Base-by-base conservation (phyloP, 2,329 filamentous ascomycete species). In the Dothistroma septosporum region DNA sequence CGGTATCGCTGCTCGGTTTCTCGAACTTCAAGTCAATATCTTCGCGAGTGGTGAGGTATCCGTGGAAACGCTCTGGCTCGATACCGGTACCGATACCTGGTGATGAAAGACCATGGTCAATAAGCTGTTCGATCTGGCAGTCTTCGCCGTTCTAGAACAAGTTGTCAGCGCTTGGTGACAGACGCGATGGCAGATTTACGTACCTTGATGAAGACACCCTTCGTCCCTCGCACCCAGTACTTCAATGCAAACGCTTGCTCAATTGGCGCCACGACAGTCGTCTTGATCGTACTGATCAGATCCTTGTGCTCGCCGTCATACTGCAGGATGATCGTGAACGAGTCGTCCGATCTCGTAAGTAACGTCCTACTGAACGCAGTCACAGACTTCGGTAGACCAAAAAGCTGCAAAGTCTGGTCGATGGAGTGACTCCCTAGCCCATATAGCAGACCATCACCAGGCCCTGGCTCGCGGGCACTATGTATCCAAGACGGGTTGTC, bases 391-490 rank as follows among this genome's bases (percentile, higher is more conserved):
- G 75, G 75, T 8, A 66, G 57, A 2, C 75, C 75, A 57, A 76
- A 77, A 2, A 77, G 67, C 4, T 72, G 52, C 16, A 77, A 64
- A 3, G 73, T 73, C 60, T 77, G 75, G 52, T 77, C 75, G 31
- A 77, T 71, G 5, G 72, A 69, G 59, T 77, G 75, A 60, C 57
- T 68, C 70, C 78, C 79, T 0, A 80, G 71, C 0, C 74, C 78
- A 61, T 77, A 80, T 0, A 76, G 66, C 72, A 79, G 76, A 0
- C 78, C 78, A 0, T 73, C 67, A 0, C 78, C 79, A 0, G 76
- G 75, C 0, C 64, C 68, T 49, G 76, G 76, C 32, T 75, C 68
- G 35, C 73, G 55, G 31, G 73, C 5, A 55, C 58, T 0, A 64
- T 69, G 60, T 0, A 80, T 65, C 78, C 78, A 81, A 0, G 69